Base-by-base conservation (phyloP, 2,329 filamentous ascomycete genomes). In the Lachnellula cervina region DNA sequence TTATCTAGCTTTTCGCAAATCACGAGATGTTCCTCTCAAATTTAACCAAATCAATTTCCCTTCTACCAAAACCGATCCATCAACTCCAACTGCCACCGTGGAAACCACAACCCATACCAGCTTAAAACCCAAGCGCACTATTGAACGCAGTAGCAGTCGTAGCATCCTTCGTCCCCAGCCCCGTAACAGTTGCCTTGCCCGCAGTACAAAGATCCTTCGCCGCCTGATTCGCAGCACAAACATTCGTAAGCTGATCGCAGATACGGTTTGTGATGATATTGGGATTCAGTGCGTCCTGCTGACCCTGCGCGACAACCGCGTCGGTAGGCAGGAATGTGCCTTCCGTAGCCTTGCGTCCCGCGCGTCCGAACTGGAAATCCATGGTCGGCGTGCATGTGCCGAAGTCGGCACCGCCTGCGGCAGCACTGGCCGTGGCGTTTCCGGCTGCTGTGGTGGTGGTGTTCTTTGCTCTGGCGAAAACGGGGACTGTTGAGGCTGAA, bases 211-310 rank as follows among this genome's bases (percentile, higher is more conserved):
- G 73, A 5, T 75, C 66, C 62, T 79, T 74, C 51, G 83, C 84
- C 4, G 80, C 82, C 34, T 73, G 75, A 66, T 82, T 82, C 53
- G 83, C 83, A 42, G 74, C 72, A 73, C 84, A 87, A 42, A 84
- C 81, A 71, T 86, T 87, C 68, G 71, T 77, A 55, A 88, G 78
- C 74, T 87, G 82, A 70, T 87, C 83, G 73, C 82, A 85, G 68
- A 88, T 81, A 60, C 82, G 80, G 77, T 86, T 87, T 69, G 82
- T 85, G 75, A 88, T 88, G 76, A 87, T 88, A 74, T 82, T 80
- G 56, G 84, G 84, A 79, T 87, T 87, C 54, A 87, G 75, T 2
- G 84, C 83, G 66, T 87, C 84, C 64, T 82, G 73, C 71, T 87
- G 84, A 53, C 80, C 80, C 67, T 81, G 72, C 53, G 76, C 76